These are phyloP conservation scores for Candida coquimbonensis DNA, from an alignment of 805 yeast species.

Conservation along the genomic window DNA sequence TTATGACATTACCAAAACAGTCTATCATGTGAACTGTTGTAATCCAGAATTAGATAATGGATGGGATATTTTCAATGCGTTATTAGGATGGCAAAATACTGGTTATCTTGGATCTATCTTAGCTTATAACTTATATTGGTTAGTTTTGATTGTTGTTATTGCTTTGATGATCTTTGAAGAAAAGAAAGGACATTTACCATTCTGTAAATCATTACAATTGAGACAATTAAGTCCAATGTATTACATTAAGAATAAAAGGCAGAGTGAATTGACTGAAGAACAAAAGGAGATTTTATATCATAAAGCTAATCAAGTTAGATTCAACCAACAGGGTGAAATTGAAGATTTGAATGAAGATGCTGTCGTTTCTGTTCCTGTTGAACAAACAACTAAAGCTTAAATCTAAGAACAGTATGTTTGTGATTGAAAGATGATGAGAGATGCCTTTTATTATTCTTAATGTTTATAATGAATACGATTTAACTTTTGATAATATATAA, in stretches of 20 bases:
- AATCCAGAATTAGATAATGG: conserved; percentile 88
- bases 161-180: conserved; percentile 73
- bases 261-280: conserved; percentile 44
- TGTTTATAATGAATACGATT: no score
- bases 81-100: conserved; percentile 95
- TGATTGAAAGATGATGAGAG: no score
- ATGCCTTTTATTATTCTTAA: no score
- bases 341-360: not conserved
- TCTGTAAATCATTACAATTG: conserved; percentile 41
- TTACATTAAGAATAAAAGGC: conserved; percentile 62
- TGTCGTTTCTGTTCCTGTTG: not conserved
- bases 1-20: conserved; percentile 69
- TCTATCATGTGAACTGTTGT: conserved; percentile 98
- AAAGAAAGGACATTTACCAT: conserved; percentile 74
- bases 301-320: conserved; percentile 32
- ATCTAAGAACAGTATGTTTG: not conserved
- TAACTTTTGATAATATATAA: no score
- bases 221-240: conserved; percentile 65
- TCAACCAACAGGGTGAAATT: conserved; percentile 29
- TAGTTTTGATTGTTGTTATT: conserved; percentile 49
- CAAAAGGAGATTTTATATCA: conserved; percentile 48
- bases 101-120: conserved; percentile 91
- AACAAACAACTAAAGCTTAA: not conserved
- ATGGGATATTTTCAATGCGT: conserved; percentile 95
- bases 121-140: conserved; percentile 87